These are phyloP conservation scores for Ilyonectria robusta DNA, from an alignment of 2,329 filamentous ascomycete genomes.

Conservation along the genomic window DNA sequence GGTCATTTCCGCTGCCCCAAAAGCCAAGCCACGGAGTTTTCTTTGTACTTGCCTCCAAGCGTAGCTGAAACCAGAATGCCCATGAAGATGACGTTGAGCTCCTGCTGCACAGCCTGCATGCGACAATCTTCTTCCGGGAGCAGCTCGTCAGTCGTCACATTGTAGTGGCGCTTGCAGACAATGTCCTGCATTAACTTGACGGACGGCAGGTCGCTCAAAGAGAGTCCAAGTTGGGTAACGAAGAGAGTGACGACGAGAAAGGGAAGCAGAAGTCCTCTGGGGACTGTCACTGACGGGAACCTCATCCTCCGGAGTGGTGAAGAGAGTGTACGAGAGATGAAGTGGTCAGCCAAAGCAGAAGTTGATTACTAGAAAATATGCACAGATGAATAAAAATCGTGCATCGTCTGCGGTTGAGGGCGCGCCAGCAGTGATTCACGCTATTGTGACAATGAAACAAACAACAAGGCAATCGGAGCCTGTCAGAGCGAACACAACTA, in stretches of 20 bases:
- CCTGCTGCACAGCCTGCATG: conserved; percentile 38
- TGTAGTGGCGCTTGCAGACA: conserved; percentile 38
- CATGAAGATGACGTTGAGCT: conserved; percentile 40
- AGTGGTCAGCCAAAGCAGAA: not conserved
- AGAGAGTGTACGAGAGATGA: not conserved
- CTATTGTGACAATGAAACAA: no score
- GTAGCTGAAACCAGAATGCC: conserved; percentile 42
- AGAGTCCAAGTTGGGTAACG: conserved; percentile 44
- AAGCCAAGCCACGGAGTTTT: not conserved
- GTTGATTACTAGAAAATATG: not conserved
- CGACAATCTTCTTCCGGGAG: conserved; percentile 40
- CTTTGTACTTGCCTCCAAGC: conserved; percentile 29
- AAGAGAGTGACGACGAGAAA: conserved; percentile 44
- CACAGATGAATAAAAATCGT: not conserved
- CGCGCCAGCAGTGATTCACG: no score
- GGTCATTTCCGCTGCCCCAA: not conserved
- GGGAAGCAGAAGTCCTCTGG: conserved; percentile 34
- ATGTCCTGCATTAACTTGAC: conserved; percentile 45
- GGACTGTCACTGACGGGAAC: conserved; percentile 31
- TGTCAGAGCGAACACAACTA: no score
- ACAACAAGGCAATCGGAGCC: not conserved
- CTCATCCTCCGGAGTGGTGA: conserved; percentile 21
- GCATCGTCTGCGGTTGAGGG: no score
- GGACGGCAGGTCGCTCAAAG: conserved; percentile 41
- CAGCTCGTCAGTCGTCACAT: conserved; percentile 8